Percentiles rank a stretch among this genome's conserved stretches.
Conservation (phyloP, 495 filamentous ascomycete genomes). For the Pseudoneurospora amorphoporcata region DNA sequence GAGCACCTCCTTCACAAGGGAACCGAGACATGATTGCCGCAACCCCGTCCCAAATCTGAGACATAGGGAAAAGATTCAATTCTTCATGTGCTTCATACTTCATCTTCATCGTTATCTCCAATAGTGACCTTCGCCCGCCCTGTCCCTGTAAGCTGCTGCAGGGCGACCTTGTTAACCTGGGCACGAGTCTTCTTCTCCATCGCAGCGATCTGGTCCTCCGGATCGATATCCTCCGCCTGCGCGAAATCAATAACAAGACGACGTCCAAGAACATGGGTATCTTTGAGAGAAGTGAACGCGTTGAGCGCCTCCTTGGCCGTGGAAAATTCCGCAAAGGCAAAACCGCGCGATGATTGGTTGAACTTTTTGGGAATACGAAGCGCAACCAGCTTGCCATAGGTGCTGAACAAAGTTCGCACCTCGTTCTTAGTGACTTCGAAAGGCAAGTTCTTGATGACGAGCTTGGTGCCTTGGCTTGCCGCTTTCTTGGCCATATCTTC, state of each 20-base stretch:
- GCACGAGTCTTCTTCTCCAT: slow-evolving; percentile 91
- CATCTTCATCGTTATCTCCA: slow-evolving; percentile 60
- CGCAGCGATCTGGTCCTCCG: slow-evolving; percentile 89
- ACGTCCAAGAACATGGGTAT: slow-evolving; percentile 87
- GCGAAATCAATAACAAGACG: slow-evolving; percentile 85
- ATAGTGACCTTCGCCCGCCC: slow-evolving; percentile 84
- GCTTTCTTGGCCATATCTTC: slow-evolving; percentile 72
- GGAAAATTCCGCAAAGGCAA: slow-evolving; percentile 93
- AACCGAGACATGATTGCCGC: slow-evolving; percentile 12
- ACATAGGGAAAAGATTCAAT: slow-evolving; percentile 11
- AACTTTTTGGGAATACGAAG: slow-evolving; percentile 94
- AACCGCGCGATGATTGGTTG: slow-evolving; percentile 75
- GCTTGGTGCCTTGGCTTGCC: slow-evolving; percentile 67
- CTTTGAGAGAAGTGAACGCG: slow-evolving; percentile 79
- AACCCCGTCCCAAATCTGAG: slow-evolving; percentile 2
- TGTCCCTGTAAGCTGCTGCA: slow-evolving; percentile 72
- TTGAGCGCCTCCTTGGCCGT: slow-evolving; percentile 87
- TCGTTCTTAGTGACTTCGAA: slow-evolving; percentile 95
- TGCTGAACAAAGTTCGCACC: slow-evolving; percentile 68
- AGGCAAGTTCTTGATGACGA: slow-evolving; percentile 96
- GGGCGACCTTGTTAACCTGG: slow-evolving; percentile 76
- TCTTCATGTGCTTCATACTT: slow-evolving; percentile 19
- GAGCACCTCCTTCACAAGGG: slow-evolving; percentile 15
- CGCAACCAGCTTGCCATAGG: slow-evolving; percentile 84
- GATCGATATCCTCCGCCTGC: slow-evolving; percentile 70